Evolutionary conservation across 371 early-diverging fungal species (phyloP), one percentile per base, ranked within the genome.

Genomic region (Mucor saturninus): DNA sequence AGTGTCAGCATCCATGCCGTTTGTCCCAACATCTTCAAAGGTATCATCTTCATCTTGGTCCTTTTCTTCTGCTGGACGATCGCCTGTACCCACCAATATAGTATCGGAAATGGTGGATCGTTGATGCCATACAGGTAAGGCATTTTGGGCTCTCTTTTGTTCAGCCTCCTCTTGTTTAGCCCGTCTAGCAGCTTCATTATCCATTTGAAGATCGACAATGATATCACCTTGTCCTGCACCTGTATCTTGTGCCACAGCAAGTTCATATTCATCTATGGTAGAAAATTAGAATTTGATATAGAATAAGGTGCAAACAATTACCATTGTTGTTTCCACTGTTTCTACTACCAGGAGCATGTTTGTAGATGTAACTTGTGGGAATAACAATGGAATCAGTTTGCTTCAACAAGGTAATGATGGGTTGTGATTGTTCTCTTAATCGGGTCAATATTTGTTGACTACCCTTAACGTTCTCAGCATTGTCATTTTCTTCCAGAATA

Each of bases 341-440:
- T 38, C 71, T 40, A 38, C 62, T 64, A 13, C 67, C 61, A 32
- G 64, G 64, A 51, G 72, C 64, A 59, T 83, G 60, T 45, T 77
- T 65, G 73, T 83, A 68, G 52, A 80, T 64, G 73, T 85, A 73
- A 63, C 76, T 74, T 26, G 86, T 83, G 6, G 91, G 90, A 40
- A 93, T 90, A 15, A 80, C 80, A 15, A 89, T 59, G 29, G 82
- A 77, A 62, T 97, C 97, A 1, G 95, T 93, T 65, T 88, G 81
- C 64, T 93, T 93, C 21, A 97, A 74, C 30, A 95, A 68, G 5
- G 89, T 85, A 49, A 95, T 84, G 32, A 97, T 93, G 0, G 94
- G 91, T 51, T 86, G 82, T 46, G 89, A 87, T 73, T 95, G 92
- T 43, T 88, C 89, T 77, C 91, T 89, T 50, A 96, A 83, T 60